phyloP scores from a whole-genome alignment of 1,139 yeast genomes.

The Saccharomyces pastorianus region DNA sequence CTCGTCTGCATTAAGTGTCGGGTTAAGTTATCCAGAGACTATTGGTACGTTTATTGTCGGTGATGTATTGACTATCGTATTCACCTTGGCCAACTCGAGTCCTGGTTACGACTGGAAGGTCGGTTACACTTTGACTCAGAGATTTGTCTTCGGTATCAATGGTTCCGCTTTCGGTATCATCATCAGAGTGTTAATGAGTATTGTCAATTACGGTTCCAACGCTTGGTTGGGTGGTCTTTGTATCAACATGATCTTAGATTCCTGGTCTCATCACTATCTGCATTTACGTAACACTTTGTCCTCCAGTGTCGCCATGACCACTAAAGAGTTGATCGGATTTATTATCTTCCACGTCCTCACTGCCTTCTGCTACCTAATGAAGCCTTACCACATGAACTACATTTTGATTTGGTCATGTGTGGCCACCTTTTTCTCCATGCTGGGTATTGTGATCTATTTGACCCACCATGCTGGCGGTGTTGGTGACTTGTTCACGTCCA shows the following conservation, averaged over 20 bases:
- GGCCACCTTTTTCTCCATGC: conserved; percentile 37
- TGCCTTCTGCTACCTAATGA: conserved; percentile 34
- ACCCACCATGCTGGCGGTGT: conserved; percentile 34
- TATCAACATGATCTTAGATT: conserved; percentile 32
- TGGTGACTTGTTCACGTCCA: conserved; percentile 34
- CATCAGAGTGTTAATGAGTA: conserved; percentile 36
- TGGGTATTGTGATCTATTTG: conserved; percentile 37
- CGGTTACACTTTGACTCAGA: conserved; percentile 40
- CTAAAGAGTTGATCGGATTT: conserved; percentile 38
- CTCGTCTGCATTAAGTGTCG: conserved; percentile 35
- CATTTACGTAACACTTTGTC: conserved; percentile 33
- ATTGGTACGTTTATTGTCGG: conserved; percentile 38
- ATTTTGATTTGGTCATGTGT: conserved; percentile 35
- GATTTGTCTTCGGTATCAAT: conserved; percentile 40
- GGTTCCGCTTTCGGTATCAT: conserved; percentile 38
- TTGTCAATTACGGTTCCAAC: conserved; percentile 38
- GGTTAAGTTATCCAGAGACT: conserved; percentile 36
- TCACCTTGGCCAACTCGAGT: conserved; percentile 37
- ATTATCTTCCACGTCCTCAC: conserved; percentile 37
- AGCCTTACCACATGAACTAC: conserved; percentile 35
- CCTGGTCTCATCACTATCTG: conserved; percentile 34
- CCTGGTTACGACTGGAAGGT: conserved; percentile 41
- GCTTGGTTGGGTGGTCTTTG: conserved; percentile 39
- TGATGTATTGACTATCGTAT: conserved; percentile 35
- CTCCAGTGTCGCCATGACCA: conserved; percentile 33